Evolutionary conservation across 108 stramenopile genomes (phyloP).

Genomic region (Cylindrotheca closterium): DNA sequence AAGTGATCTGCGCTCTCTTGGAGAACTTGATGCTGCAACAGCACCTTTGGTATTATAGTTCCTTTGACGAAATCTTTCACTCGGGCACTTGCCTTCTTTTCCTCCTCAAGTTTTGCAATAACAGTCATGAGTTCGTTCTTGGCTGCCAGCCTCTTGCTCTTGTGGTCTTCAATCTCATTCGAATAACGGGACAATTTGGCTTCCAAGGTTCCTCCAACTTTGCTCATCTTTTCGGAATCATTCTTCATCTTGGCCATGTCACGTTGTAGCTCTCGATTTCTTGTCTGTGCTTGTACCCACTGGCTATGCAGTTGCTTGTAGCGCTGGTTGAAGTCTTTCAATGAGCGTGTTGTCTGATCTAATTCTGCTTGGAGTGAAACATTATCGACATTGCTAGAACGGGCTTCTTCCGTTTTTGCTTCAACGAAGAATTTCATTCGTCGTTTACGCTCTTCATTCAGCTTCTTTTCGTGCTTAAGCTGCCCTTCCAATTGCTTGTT

Average conservation of each 20-base stretch:
- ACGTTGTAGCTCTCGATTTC: conserved; percentile 77
- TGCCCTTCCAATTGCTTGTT: conserved; percentile 64
- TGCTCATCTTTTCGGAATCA: conserved; percentile 73
- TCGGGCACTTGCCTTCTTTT: conserved; percentile 55
- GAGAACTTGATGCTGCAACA: conserved; percentile 79
- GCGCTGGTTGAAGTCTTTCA: conserved; percentile 61
- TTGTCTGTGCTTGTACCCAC: conserved; percentile 61
- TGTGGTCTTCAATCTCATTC: conserved; percentile 83
- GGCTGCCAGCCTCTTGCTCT: conserved; percentile 79
- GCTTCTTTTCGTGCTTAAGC: conserved; percentile 61
- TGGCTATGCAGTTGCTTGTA: conserved; percentile 77
- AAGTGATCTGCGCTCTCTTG: conserved; percentile 64
- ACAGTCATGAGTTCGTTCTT: conserved; percentile 88
- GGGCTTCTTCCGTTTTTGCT: conserved; percentile 79
- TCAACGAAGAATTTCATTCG: conserved; percentile 88
- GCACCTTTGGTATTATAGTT: conserved; percentile 80
- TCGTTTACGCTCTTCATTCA: conserved; percentile 80
- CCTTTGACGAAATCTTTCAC: conserved; percentile 75
- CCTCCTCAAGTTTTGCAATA: conserved; percentile 69
- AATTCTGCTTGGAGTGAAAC: conserved; percentile 63
- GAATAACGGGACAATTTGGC: conserved; percentile 72
- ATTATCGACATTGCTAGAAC: conserved; percentile 65
- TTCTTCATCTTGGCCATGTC: conserved; percentile 75
- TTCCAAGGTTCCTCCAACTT: conserved; percentile 70
- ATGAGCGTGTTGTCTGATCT: conserved; percentile 56